A percentile compares a stretch with the other conserved stretches of the same genome.
Conservation (phyloP, 768 basidiomycete genomes). For the Lentinula lateritia region DNA sequence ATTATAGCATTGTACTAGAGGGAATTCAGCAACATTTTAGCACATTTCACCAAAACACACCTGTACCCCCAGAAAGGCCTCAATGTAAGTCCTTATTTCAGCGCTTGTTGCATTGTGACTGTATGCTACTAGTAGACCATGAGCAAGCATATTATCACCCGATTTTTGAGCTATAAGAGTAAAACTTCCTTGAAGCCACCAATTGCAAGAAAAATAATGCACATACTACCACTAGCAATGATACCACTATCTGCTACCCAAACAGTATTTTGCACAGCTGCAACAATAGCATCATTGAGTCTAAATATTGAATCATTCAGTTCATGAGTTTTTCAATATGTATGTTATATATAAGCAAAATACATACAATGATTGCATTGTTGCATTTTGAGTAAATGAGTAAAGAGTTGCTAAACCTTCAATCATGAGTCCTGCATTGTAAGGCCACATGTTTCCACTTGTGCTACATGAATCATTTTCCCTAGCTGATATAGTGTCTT, state of each 20-base stretch:
- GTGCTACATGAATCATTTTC: conserved; percentile 6
- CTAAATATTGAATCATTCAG: neutral
- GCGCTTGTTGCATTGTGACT: conserved; percentile 6
- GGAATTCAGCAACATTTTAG: neutral
- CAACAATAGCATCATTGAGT: neutral
- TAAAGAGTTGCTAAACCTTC: conserved; percentile 10
- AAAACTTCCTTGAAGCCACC: neutral
- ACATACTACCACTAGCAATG: neutral
- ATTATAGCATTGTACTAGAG: conserved; percentile 12
- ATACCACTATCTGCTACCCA: neutral
- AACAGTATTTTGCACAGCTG: neutral
- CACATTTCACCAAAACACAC: neutral
- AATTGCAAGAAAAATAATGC: neutral
- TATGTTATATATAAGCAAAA: neutral
- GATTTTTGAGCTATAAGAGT: neutral
- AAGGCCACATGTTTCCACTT: neutral
- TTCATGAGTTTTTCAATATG: too few species aligned
- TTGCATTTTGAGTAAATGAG: conserved; percentile 4
- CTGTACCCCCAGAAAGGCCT: conserved; percentile 9
- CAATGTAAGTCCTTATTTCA: neutral
- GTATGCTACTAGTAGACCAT: conserved; percentile 8
- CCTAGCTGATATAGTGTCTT: conserved; percentile 5
- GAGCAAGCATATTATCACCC: conserved; percentile 1
- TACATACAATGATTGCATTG: conserved; percentile 6
- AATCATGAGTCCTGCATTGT: conserved; percentile 10